Conservation (phyloP, 768 basidiomycete genomes). For the Termitomyces sp. region DNA sequence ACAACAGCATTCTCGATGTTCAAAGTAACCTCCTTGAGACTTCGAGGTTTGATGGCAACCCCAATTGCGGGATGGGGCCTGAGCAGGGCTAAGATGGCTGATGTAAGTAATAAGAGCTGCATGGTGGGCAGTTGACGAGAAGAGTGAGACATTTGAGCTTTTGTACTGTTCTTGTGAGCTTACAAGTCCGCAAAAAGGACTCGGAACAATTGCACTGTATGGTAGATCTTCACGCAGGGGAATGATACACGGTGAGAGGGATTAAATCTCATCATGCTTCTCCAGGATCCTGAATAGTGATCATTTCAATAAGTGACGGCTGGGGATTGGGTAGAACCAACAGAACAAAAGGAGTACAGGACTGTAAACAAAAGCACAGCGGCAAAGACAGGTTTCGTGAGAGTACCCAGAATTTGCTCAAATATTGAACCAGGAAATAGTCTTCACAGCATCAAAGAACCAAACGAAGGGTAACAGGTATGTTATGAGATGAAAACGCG, state of each 20-base stretch:
- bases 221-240: background rate
- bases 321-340: conserved; percentile 5
- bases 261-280: background rate
- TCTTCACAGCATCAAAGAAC: background rate
- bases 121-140: conserved; percentile 8
- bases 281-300: background rate
- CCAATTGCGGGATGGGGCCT: conserved; percentile 3
- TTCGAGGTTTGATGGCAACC: background rate
- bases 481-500: background rate
- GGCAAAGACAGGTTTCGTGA: conserved; percentile 4
- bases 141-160: background rate
- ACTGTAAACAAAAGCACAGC: background rate
- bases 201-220: background rate
- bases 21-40: conserved; percentile 9
- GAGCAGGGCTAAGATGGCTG: conserved; percentile 8
- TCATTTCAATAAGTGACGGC: conserved; percentile 4
- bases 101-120: conserved; percentile 6
- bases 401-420: background rate
- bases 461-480: background rate
- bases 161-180: conserved; percentile 6
- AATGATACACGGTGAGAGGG: conserved; percentile 1
- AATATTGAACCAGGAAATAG: background rate
- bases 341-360: background rate
- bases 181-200: conserved; percentile 7
- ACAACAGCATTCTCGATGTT: conserved; percentile 14